Evolutionary conservation across 73 alveolate genomes (phyloP), one percentile per base, ranked within the genome.

Genomic region (Blepharisma japonicum): DNA sequence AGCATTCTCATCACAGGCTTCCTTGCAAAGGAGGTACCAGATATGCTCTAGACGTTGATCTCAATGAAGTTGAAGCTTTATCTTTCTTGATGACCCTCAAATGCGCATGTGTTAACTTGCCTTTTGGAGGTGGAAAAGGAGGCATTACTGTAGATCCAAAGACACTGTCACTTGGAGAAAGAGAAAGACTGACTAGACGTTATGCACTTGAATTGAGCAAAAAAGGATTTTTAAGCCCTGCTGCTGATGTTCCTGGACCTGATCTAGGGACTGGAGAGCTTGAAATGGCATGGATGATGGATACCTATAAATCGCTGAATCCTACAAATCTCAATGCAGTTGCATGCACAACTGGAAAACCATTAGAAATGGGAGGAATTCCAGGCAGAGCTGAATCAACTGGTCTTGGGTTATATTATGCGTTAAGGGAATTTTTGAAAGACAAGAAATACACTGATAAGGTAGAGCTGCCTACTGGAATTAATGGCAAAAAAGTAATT

Each of bases 121-220:
- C 97, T n/a, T 91, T 88, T 56, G 97, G 97, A 38, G 97, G 97
- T 25, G 97, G 94, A 20, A 89, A 91, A 79, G 97, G 97, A 72
- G 97, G 97, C 45, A 68, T 91, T 45, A 84, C 81, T 45, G 79
- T 91, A 32, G 87, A 91, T 79, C 93, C 94, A 14, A 78, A 89
- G 68, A 56, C 79, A 55, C 89, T 87, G 80, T 82, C 94, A 27
- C 56, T 50, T 70, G 82, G 89, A 55, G 97, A 91, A 67, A 86
- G 90, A 27, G 97, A 91, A 71, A 83, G 94, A 78, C 79, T 90
- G 67, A 89, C 92, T 82, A 89, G 97, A 83, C 88, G 94, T 79
- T 91, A 88, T 77, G 89, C 97, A 8, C 76, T 88, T 45, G 97
- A 91, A 76, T 77, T 91, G 39, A 94, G 95, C 39, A 89, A 89